Evolutionary conservation across 2,329 filamentous ascomycete species (phyloP), one percentile per base, ranked within the genome.

Genomic region (Exophiala aquamarina): DNA sequence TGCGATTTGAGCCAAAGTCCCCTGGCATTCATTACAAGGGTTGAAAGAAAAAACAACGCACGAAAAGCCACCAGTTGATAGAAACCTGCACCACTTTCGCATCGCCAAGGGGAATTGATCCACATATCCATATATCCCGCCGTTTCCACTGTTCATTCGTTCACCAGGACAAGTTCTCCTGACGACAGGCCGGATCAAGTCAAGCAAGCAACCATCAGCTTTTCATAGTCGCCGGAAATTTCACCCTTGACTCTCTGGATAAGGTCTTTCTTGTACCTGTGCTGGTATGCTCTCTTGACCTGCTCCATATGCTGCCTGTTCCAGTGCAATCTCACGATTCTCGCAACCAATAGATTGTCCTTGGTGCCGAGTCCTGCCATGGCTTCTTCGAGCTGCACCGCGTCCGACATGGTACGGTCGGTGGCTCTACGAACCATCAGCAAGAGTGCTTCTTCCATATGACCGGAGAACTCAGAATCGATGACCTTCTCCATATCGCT

Each of bases 331-430:
- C 88, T 78, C 1, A 96, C 81, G 3, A 93, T 77, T n/a, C 90
- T 78, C 20, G 84, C 78, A 13, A 94, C 79, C 3, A 97, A 77
- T 7, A 91, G 74, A 23, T 83, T 73, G 54, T 98, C 91, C 66
- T 93, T 92, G 9, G 93, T 97, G 2, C 92, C 92, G 55, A 86
- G 60, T 0, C 92, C 93, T 1, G 81, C 78, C 92, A 97, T 97
- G 13, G 86, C 77, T 11, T 87, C 86, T 64, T 96, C 90, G n/a
- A 97, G 76, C 3, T 89, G 73, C 17, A 78, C 72, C 1, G 91
- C 93, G 59, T 95, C 91, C 56, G 89, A 84, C 76, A 88, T 86
- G 49, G 88, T 89, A 56, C 86, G 88, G 68, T 96, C 89, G 4
- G 80, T 72, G 2, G 87, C 92, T 10, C 84, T 76, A 9, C 79